These are phyloP conservation scores for Carex parvula DNA, from an alignment of 176 grass and related monocot species.

Conservation along the genomic window DNA sequence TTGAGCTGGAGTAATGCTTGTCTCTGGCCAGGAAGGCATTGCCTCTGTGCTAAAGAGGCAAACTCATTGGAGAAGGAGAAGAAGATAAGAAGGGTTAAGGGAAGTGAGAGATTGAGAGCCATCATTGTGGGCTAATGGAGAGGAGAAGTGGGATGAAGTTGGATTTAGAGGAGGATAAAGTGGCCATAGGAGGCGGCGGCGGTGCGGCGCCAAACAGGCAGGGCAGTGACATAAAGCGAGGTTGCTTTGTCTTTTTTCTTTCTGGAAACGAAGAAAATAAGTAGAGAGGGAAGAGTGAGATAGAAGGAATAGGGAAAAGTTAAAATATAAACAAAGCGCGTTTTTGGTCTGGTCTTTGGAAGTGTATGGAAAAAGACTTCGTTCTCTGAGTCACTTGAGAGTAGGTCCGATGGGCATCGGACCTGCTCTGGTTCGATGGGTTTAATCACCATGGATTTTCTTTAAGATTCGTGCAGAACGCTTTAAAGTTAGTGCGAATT, in stretches of 20 bases:
- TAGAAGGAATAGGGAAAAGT: not conserved
- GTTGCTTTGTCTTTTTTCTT: not conserved
- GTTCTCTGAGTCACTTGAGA: too few relatives aligned
- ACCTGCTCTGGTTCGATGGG: too few relatives aligned
- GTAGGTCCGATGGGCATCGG: too few relatives aligned
- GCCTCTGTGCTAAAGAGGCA: not conserved
- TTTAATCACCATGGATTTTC: too few relatives aligned
- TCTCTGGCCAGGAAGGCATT: constrained; percentile 14
- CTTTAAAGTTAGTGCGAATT: too few relatives aligned
- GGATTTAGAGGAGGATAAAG: not conserved
- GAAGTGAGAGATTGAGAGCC: not conserved
- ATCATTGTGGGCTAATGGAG: constrained; percentile 9
- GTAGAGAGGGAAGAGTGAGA: not conserved
- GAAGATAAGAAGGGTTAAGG: constrained; percentile 18
- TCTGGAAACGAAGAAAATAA: not conserved
- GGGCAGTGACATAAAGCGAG: not conserved
- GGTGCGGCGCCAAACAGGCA: not conserved
- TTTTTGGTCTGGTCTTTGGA: not conserved
- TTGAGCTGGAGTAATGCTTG: constrained; percentile 13
- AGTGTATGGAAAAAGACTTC: not conserved
- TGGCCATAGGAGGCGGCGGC: not conserved
- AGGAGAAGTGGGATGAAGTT: not conserved
- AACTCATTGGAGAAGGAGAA: constrained; percentile 30
- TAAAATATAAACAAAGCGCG: constrained; percentile 15
- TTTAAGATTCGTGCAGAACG: too few relatives aligned